phyloP scores from a whole-genome alignment of 495 filamentous ascomycete genomes.

The Aspergillus biplanus region DNA sequence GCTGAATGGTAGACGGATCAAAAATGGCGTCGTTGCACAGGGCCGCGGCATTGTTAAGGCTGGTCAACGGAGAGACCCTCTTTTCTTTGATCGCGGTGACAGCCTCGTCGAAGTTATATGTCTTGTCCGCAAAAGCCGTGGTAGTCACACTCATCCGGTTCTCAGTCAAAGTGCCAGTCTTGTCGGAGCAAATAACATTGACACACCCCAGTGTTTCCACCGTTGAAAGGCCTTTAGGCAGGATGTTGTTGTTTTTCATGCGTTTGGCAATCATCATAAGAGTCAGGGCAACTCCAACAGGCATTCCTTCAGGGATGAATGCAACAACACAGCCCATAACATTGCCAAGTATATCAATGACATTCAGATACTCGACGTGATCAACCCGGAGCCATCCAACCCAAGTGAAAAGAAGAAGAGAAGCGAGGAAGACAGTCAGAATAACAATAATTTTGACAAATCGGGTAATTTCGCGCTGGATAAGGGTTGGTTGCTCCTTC shows the following conservation, averaged over 20 bases:
- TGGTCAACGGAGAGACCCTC: too few relatives aligned
- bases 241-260: constrained; percentile 66
- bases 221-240: constrained; percentile 70
- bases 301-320: constrained; percentile 74
- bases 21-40: constrained; percentile 75
- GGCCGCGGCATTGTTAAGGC: constrained; percentile 26
- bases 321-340: constrained; percentile 71
- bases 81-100: constrained; percentile 19
- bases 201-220: constrained; percentile 76
- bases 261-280: constrained; percentile 63
- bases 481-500: constrained; percentile 61
- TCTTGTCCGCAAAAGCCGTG: constrained; percentile 39
- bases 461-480: constrained; percentile 68
- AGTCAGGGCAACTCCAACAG: constrained; percentile 65
- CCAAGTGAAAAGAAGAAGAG: constrained; percentile 62
- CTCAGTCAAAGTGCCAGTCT: constrained; percentile 70
- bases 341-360: constrained; percentile 66
- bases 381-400: constrained; percentile 62
- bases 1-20: constrained; percentile 57
- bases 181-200: constrained; percentile 72
- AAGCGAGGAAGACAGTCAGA: constrained; percentile 55
- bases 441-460: constrained; percentile 67
- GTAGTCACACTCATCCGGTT: constrained; percentile 54
- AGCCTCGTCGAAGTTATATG: constrained; percentile 16
- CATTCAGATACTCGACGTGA: constrained; percentile 68